Evolutionary conservation across 495 filamentous ascomycete species (phyloP).

Genomic region (Trichoderma virens): DNA sequence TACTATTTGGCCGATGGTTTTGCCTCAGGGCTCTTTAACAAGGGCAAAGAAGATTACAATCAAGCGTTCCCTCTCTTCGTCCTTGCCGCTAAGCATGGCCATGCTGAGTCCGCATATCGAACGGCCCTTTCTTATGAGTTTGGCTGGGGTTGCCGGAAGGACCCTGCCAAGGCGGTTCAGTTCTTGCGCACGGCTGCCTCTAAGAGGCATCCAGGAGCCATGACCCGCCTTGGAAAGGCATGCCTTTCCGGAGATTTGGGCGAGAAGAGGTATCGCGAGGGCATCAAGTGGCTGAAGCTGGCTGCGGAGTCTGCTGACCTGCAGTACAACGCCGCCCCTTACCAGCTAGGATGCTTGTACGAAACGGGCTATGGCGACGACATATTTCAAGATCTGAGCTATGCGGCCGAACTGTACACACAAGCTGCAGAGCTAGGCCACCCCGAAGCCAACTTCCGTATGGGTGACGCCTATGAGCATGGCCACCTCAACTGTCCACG

Average conservation of each 20-base stretch:
- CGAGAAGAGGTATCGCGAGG: conserved; percentile 79
- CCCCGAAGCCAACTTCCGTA: conserved; percentile 68
- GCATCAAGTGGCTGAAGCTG: conserved; percentile 92
- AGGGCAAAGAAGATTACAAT: conserved; percentile 83
- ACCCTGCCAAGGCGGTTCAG: conserved; percentile 82
- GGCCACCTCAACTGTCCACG: conserved; percentile 78
- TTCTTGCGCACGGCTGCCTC: conserved; percentile 86
- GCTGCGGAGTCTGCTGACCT: conserved; percentile 80
- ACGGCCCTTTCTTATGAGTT: conserved; percentile 95
- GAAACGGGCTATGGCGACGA: conserved; percentile 86
- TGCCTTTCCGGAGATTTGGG: conserved; percentile 86
- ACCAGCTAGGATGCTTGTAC: conserved; percentile 81
- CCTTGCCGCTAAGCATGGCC: conserved; percentile 91
- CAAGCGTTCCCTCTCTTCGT: conserved; percentile 87
- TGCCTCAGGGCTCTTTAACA: conserved; percentile 88
- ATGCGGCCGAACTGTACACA: conserved; percentile 90
- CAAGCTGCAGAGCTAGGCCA: conserved; percentile 91
- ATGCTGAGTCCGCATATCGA: conserved; percentile 92
- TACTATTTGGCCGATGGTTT: conserved; percentile 96
- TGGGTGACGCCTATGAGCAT: conserved; percentile 97
- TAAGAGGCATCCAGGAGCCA: conserved; percentile 91
- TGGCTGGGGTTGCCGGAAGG: conserved; percentile 88
- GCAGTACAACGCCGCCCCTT: conserved; percentile 90
- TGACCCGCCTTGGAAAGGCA: conserved; percentile 83
- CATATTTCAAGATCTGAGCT: conserved; percentile 79